Evolutionary conservation across 1,284 basidiomycete genomes (phyloP).

Genomic region (Heterobasidion occidentale): DNA sequence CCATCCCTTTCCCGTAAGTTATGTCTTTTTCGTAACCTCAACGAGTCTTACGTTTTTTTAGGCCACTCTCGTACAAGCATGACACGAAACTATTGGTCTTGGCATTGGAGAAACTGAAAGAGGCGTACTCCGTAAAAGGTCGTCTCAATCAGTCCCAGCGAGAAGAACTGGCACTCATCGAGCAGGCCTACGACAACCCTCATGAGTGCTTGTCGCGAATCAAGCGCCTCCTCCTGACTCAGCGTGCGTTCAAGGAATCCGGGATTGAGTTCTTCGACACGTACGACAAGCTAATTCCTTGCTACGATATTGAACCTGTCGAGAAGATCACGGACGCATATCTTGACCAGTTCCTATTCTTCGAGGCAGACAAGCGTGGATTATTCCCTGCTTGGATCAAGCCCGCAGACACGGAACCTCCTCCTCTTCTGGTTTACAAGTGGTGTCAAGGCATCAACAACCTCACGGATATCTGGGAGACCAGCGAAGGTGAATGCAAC

Average conservation of each 20-base stretch:
- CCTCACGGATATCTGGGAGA: slow-evolving; percentile 94
- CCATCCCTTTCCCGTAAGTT: slow-evolving; percentile 90
- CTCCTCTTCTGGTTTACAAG: slow-evolving; percentile 94
- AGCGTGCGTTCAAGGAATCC: slow-evolving; percentile 95
- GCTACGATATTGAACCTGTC: slow-evolving; percentile 96
- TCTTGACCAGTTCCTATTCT: slow-evolving; percentile 86
- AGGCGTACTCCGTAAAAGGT: slow-evolving; percentile 97
- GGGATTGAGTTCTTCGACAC: slow-evolving; percentile 96
- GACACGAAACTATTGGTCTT: slow-evolving; percentile 94
- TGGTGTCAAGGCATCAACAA: slow-evolving; percentile 96
- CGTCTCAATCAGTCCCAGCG: slow-evolving; percentile 94
- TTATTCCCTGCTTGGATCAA: slow-evolving; percentile 98
- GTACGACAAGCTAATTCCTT: slow-evolving; percentile 95
- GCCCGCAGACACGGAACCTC: slow-evolving; percentile 93
- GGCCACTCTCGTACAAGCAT: slow-evolving; percentile 94
- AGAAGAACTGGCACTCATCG: slow-evolving; percentile 92
- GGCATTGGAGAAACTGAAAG: slow-evolving; percentile 93
- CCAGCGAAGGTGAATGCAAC: slow-evolving; percentile 90
- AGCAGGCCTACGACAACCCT: slow-evolving; percentile 94
- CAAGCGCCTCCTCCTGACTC: slow-evolving; percentile 90
- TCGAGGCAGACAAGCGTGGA: slow-evolving; percentile 93
- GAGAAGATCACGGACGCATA: slow-evolving; percentile 99
- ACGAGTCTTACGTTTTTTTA: slow-evolving; percentile 17
- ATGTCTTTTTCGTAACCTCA: background rate
- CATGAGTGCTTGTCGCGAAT: slow-evolving; percentile 94